phyloP scores from a whole-genome alignment of 1,284 basidiomycete genomes.

The Cryptococcus sp. region DNA sequence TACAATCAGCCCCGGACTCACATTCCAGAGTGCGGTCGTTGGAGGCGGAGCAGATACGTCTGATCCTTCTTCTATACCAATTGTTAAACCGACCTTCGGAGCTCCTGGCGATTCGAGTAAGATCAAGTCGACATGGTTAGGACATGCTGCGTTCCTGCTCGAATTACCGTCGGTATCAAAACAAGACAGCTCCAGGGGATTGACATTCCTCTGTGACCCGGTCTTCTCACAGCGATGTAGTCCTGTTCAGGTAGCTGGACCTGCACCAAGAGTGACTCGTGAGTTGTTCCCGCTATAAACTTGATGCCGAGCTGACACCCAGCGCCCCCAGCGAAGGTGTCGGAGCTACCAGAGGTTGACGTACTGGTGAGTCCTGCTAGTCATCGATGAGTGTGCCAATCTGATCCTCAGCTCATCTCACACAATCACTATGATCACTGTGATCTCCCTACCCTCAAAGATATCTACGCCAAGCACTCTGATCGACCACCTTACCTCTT shows the following conservation, averaged over 20 bases:
- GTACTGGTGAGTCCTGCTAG: slow-evolving; percentile 55
- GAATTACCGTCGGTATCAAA: slow-evolving; percentile 53
- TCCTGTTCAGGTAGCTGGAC: slow-evolving; percentile 56
- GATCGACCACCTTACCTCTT: slow-evolving; percentile 58
- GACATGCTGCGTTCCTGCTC: slow-evolving; percentile 66
- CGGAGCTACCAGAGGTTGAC: slow-evolving; percentile 63
- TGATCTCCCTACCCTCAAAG: slow-evolving; percentile 56
- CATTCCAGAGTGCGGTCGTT: slow-evolving; percentile 5
- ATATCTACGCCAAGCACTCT: slow-evolving; percentile 26
- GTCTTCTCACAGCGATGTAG: slow-evolving; percentile 63
- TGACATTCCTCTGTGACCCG: slow-evolving; percentile 67
- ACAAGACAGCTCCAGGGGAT: slow-evolving; percentile 50
- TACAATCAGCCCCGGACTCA: slow-evolving; percentile 1
- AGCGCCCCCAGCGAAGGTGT: slow-evolving; percentile 58
- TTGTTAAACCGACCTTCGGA: slow-evolving; percentile 29
- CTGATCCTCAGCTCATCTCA: slow-evolving; percentile 35
- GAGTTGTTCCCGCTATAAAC: slow-evolving; percentile 9
- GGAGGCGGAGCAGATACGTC: neutral
- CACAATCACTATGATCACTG: slow-evolving; percentile 69
- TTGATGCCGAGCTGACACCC: slow-evolving; percentile 11
- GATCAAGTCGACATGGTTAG: slow-evolving; percentile 67
- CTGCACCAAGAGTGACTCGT: slow-evolving; percentile 57
- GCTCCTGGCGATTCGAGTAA: neutral
- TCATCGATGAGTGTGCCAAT: slow-evolving; percentile 17
- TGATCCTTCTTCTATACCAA: slow-evolving; percentile 15